phyloP scores from a whole-genome alignment of 148 eudicot genomes.

The Vaccinium macrocarpon region DNA sequence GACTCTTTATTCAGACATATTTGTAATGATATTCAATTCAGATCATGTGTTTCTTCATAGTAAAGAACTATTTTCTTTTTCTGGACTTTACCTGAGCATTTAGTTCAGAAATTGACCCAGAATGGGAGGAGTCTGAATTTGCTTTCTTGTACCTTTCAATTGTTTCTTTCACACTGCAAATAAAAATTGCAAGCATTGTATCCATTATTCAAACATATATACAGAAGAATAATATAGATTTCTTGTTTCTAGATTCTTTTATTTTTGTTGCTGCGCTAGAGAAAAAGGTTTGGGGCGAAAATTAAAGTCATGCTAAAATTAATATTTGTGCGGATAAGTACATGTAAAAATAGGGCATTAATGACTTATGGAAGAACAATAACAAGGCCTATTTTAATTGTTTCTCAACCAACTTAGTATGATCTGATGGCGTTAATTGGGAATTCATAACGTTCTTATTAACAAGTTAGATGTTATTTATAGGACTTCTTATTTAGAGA shows the following conservation, averaged over 20 bases:
- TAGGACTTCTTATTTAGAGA: no score
- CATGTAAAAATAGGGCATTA: background rate
- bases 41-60: background rate
- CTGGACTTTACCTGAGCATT: slow-evolving; percentile 23
- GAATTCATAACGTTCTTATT: no score
- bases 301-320: background rate
- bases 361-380: background rate
- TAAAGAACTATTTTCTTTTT: background rate
- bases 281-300: background rate
- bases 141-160: slow-evolving; percentile 97
- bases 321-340: background rate
- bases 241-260: background rate
- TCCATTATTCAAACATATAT: background rate
- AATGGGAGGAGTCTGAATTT: slow-evolving; percentile 55
- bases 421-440: no score
- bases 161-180: slow-evolving; percentile 89
- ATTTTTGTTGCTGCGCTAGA: background rate
- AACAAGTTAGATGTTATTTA: no score
- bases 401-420: no score
- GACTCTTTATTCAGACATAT: no score
- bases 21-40: no score
- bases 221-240: background rate
- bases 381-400: no score
- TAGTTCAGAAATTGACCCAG: slow-evolving; percentile 29
- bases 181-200: background rate